Evolutionary conservation across 176 grass and related monocot species (phyloP).

Genomic region (Secale cereale): DNA sequence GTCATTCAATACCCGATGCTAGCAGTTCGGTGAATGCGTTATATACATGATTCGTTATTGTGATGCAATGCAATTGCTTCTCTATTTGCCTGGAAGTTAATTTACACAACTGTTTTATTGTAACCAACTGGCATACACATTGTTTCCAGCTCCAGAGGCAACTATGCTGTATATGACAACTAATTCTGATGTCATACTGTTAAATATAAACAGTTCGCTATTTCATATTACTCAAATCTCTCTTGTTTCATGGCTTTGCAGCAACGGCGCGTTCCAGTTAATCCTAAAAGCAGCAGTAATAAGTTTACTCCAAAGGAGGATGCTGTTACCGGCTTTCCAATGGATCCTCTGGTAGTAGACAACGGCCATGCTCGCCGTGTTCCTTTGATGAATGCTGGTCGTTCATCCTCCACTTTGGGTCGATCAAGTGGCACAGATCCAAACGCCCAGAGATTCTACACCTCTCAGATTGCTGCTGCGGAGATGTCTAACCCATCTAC

Average conservation of each 20-base stretch:
- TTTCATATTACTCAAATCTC: conserved; percentile 29
- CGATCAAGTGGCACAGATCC: conserved; percentile 53
- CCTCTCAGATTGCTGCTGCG: conserved; percentile 40
- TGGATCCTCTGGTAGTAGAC: conserved; percentile 62
- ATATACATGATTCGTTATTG: not conserved
- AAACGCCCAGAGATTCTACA: conserved; percentile 51
- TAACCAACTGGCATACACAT: not conserved
- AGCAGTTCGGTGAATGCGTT: conserved; percentile 4
- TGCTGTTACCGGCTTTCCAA: conserved; percentile 55
- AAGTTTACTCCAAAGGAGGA: conserved; percentile 87
- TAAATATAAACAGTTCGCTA: not conserved
- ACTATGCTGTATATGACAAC: not conserved
- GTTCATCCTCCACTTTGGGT: conserved; percentile 63
- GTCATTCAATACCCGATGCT: conserved; percentile 2
- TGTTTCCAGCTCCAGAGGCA: not conserved
- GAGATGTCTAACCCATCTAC: conserved; percentile 56
- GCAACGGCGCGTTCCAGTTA: conserved; percentile 58
- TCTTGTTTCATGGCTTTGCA: conserved; percentile 29
- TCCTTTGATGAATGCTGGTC: conserved; percentile 66
- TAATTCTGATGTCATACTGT: not conserved
- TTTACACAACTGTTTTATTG: not conserved
- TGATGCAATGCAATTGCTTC: conserved; percentile 4
- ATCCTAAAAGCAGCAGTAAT: conserved; percentile 61
- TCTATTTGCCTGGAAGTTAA: not conserved
- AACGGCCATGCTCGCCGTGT: conserved; percentile 53